Base-by-base conservation (phyloP, 495 filamentous ascomycete species). In the Thozetella sp. region DNA sequence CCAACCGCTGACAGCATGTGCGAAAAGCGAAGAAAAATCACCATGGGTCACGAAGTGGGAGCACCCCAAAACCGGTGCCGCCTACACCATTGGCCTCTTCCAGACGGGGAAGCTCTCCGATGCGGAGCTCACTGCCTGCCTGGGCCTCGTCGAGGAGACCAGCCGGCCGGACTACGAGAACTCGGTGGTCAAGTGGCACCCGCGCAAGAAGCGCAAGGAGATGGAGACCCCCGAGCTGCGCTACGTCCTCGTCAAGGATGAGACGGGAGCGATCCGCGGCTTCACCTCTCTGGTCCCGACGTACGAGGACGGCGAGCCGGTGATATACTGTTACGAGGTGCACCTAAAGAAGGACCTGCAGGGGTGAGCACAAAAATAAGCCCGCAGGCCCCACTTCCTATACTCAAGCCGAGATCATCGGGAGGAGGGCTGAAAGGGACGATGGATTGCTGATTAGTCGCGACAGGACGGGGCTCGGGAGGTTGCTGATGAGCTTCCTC, bases 271-370 rank as follows among this genome's bases (percentile, higher is more conserved):
- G 1, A 64, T 90, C 0, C 70, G 76, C 2, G 93, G 86, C 0
- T 97, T 96, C 59, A 76, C 88, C 1, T 94, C 91, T 2, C 86
- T 95, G 66, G 92, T 93, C 90, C 84, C 91, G 2, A 93, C 90
- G 9, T 87, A 89, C 61, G 93, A 97, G 64, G 90, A 89, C 59
- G 84, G 85, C 0, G 73, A 84, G 25, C 82, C 89, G 15, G 90
- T 96, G 3, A 63, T 93, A 2, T 97, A 96, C 64, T 90, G 90
- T 72, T 97, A 97, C 70, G 93, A 97, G 76, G 85, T 97, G 22
- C 93, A 97, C 62, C 77, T 96, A 10, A 71, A 79, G 43, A 72
- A 79, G 1, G 63, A 60, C 1, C 70, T 87, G 2, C 87, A 87
- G 59, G 72, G 82, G 71, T 78, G 68, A 22, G 75, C 37, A 17